Evolutionary conservation across 176 grass and related monocot genomes (phyloP), one percentile per base, ranked within the genome.

Genomic region (Triticum timopheevii): DNA sequence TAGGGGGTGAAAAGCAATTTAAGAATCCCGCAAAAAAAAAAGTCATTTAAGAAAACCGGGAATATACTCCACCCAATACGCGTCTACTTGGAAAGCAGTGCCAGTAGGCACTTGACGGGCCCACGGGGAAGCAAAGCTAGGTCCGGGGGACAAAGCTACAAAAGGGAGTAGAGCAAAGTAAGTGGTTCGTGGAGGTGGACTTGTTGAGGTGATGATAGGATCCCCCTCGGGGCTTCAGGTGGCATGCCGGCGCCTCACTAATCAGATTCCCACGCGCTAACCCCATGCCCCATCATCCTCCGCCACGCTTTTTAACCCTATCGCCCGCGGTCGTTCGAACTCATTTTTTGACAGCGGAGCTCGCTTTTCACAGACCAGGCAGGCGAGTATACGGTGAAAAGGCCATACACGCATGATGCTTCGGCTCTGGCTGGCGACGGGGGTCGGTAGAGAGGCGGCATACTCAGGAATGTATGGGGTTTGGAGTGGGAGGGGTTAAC

Each of bases 261-360:
- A 97, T 88, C 86, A 92, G 95, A 95, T 95, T 95, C 90, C 87
- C 95, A 95, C 87, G 89, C 91, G 85, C 78, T 91, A 89, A 94
- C 84, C 89, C 84, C 78, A 78, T 59, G 56, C 89, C 80, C 61
- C 85, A 94, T 94, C 87, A 92, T 94, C 89, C 20, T 44, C 80
- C n/a, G 1, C 28, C 6, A 45, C 2, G 16, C 86, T 80, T 91
- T 87, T 77, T 65, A 87, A 80, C 86, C 77, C 68, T 70, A 19
- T 27, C 33, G 5, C 6, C 56, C 7, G 80, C 22, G 36, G 73
- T 72, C 62, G 34, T 3, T 59, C 54, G 6, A 85, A 69, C 77
- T 61, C 35, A 30, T 68, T 27, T 35, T 31, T 47, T 77, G 44
- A 76, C 82, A 62, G 76, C 80, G 13, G 30, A 4, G 0, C 4